These are phyloP conservation scores for Microascus cirrosus DNA, from an alignment of 2,329 filamentous ascomycete genomes.

Conservation along the genomic window DNA sequence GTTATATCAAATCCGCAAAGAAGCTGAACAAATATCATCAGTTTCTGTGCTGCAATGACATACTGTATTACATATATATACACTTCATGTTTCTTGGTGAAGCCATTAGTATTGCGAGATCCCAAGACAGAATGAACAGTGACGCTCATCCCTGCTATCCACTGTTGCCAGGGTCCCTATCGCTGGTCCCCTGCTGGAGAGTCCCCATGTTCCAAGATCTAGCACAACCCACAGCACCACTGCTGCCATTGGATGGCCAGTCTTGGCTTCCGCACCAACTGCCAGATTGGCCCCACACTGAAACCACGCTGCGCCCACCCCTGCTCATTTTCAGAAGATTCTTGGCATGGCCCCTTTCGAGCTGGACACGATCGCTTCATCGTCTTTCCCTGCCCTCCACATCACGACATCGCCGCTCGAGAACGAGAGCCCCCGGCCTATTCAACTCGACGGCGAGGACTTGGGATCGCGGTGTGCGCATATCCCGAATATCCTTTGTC, in stretches of 20 bases:
- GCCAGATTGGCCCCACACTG: not conserved
- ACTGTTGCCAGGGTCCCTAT: not conserved
- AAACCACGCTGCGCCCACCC: not conserved
- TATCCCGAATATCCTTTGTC: not conserved
- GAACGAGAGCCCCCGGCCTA: not conserved
- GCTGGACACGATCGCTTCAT: not conserved
- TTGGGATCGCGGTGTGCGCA: not conserved
- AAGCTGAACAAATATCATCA: not conserved
- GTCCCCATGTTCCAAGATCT: not conserved
- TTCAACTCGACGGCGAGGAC: not conserved
- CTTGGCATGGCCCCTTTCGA: constrained; percentile 3
- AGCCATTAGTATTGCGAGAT: not conserved
- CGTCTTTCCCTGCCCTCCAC: not conserved
- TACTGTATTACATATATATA: not conserved
- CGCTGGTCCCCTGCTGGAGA: not conserved
- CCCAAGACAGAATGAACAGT: not conserved
- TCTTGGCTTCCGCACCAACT: no score
- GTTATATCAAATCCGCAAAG: not conserved
- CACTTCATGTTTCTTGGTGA: not conserved
- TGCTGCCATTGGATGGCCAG: not conserved
- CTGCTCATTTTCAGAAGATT: not conserved
- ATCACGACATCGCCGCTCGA: not conserved
- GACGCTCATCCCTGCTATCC: not conserved
- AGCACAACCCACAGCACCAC: not conserved
- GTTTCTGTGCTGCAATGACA: not conserved